Base-by-base conservation (phyloP, 345 rosid species). In the Populus euphratica region DNA sequence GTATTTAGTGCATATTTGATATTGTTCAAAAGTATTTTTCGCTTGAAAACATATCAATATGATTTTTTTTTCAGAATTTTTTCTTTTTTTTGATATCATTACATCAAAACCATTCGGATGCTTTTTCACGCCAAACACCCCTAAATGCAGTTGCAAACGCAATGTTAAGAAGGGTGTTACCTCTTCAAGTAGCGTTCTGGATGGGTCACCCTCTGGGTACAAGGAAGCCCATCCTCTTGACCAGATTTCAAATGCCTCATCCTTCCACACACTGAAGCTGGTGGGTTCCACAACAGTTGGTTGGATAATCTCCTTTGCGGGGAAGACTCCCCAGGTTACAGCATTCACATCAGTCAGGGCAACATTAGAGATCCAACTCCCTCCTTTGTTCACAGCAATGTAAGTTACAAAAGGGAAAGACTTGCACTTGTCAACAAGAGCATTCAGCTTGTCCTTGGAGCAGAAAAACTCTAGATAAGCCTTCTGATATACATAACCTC, bases 261-360 rank as follows among this genome's bases (percentile, higher is more conserved):
- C 99, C 88, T 96, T 96, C 99, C 97, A 96, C 70, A 92, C 91
- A 77, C 76, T 73, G 84, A 96, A 96, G 86, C 99, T 96, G 56
- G 92, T 82, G n/a, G 98, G 97, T 83, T 96, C 99, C 65, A 92
- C 99, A n/a, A 93, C 92, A 0, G 99, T 96, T 1, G 98, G 99
- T 79, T 93, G 98, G 81, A 92, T 84, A 20, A 92, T 89, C 88
- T 96, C 95, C 85, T 89, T 96, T 13, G 87, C 93, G 16, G 95
- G 95, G 89, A 96, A 96, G 16, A 85, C 99, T 78, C 97, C 99
- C 99, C 98, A 96, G 2, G 98, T 96, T 56, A 96, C 98, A 0
- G 97, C 98, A 81, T 96, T 96, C 81, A 96, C 95, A 69, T 87
- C 86, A 16, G 80, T 75, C 18, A 76, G 21, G 52, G 82, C 82